Conservation (phyloP, 331 rosid species). For the Malus hybrid region DNA sequence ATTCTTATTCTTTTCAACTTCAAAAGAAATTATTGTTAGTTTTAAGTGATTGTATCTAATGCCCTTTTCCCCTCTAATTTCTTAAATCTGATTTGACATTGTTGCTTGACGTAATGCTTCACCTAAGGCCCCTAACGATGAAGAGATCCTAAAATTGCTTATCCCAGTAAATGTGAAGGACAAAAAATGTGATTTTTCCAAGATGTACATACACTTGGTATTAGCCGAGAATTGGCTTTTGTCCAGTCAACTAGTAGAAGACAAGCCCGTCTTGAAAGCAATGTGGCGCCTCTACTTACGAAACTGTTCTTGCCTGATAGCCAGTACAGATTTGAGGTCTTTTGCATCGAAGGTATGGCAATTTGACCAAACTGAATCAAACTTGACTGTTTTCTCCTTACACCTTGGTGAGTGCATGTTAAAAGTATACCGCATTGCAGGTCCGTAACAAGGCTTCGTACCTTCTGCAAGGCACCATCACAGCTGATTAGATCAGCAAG, state of each 20-base stretch:
- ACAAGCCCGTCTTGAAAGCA: slow-evolving; percentile 42
- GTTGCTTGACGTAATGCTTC: not conserved
- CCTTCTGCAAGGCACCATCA: slow-evolving; percentile 57
- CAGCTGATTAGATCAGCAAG: slow-evolving; percentile 5
- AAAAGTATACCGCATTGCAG: slow-evolving; percentile 32
- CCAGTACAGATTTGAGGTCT: slow-evolving; percentile 75
- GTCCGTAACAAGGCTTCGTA: slow-evolving; percentile 82
- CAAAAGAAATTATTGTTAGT: not conserved
- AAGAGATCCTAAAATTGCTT: slow-evolving; percentile 51
- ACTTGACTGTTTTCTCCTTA: slow-evolving; percentile 1
- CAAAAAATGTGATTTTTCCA: slow-evolving; percentile 59
- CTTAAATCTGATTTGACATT: not conserved
- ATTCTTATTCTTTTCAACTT: not conserved
- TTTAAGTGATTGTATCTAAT: not conserved
- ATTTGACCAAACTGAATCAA: slow-evolving; percentile 1
- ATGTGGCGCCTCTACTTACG: slow-evolving; percentile 56
- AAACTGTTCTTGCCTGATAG: slow-evolving; percentile 65
- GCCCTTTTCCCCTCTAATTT: not conserved
- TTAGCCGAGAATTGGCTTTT: slow-evolving; percentile 78
- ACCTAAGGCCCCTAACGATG: slow-evolving; percentile 51
- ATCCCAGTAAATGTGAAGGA: slow-evolving; percentile 54
- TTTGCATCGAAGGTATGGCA: slow-evolving; percentile 66
- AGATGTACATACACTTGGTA: slow-evolving; percentile 65
- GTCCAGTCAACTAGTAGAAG: slow-evolving; percentile 27
- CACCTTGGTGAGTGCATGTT: not conserved